Conservation (phyloP, 225 moss, liverwort and hornwort genomes). For the Ulota crispa region DNA sequence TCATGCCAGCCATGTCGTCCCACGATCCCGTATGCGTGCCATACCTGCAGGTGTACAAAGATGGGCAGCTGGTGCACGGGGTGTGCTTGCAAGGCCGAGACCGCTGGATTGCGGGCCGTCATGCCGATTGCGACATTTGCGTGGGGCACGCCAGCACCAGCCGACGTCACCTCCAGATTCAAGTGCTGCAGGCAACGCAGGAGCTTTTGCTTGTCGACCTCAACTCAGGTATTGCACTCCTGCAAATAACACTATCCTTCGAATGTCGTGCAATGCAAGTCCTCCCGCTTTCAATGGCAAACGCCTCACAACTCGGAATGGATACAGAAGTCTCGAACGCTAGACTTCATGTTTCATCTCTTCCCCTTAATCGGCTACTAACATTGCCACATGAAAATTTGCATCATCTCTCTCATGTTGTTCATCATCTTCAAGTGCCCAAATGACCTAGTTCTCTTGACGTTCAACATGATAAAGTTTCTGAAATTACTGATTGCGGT, state of each 20-base stretch:
- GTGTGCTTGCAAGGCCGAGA: conserved; percentile 55
- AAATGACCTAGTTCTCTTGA: not conserved
- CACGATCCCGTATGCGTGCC: conserved; percentile 26
- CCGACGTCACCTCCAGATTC: conserved; percentile 74
- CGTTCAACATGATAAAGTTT: not conserved
- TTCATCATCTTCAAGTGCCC: not conserved
- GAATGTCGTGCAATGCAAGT: not conserved
- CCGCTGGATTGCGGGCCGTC: conserved; percentile 63
- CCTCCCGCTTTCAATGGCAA: not conserved
- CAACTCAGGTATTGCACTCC: conserved; percentile 45
- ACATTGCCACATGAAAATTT: not conserved
- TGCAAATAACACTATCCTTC: not conserved
- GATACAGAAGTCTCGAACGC: no score
- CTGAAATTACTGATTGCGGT: not conserved
- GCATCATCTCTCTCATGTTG: not conserved
- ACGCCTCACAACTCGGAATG: no score
- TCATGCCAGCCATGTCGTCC: not conserved
- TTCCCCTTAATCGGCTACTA: not conserved
- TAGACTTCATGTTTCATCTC: not conserved
- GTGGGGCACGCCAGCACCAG: conserved; percentile 79
- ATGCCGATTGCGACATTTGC: conserved; percentile 56
- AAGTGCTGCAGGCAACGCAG: conserved; percentile 55
- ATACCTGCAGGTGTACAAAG: conserved; percentile 62
- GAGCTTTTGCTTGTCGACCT: conserved; percentile 73
- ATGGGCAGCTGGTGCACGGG: conserved; percentile 45